Percentiles rank a stretch among this genome's conserved stretches.
These are phyloP conservation scores for Aspergillus candidus DNA, from an alignment of 2,329 filamentous ascomycete species.

Conservation along the genomic window DNA sequence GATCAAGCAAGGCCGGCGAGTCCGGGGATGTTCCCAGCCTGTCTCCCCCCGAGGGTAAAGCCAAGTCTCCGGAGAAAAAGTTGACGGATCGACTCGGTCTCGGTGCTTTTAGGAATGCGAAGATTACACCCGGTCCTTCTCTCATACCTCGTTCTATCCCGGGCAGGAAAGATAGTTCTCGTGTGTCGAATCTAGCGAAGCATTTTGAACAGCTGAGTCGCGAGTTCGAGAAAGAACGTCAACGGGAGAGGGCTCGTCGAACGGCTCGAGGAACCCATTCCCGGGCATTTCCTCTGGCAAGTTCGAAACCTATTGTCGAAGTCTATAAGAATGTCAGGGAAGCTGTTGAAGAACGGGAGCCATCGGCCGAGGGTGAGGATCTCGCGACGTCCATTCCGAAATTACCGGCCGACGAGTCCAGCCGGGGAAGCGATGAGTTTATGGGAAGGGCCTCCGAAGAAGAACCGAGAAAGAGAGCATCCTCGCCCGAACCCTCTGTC, in stretches of 20 bases:
- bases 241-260: constrained; percentile 73
- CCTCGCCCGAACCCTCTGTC: constrained; percentile 25
- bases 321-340: constrained; percentile 92
- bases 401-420: constrained; percentile 28
- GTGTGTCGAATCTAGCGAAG: constrained; percentile 84
- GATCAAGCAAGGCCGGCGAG: constrained; percentile 16
- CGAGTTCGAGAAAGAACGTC: constrained; percentile 91
- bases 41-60: constrained; percentile 23
- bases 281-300: constrained; percentile 79
- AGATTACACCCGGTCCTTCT: constrained; percentile 51
- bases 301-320: constrained; percentile 92
- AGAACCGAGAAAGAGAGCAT: constrained; percentile 28
- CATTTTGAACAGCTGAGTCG: constrained; percentile 96
- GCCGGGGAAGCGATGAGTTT: constrained; percentile 24
- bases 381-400: constrained; percentile 24
- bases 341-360: constrained; percentile 75
- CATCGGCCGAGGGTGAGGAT: constrained; percentile 56
- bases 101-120: constrained; percentile 55
- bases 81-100: constrained; percentile 67
- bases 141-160: constrained; percentile 83
- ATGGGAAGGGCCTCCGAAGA: constrained; percentile 17
- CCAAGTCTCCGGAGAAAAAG: constrained; percentile 60
- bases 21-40: constrained; percentile 18
- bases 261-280: constrained; percentile 71
- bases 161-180: constrained; percentile 61